Evolutionary conservation across 805 yeast species (phyloP).

Genomic region (Hanseniaspora occidentalis): DNA sequence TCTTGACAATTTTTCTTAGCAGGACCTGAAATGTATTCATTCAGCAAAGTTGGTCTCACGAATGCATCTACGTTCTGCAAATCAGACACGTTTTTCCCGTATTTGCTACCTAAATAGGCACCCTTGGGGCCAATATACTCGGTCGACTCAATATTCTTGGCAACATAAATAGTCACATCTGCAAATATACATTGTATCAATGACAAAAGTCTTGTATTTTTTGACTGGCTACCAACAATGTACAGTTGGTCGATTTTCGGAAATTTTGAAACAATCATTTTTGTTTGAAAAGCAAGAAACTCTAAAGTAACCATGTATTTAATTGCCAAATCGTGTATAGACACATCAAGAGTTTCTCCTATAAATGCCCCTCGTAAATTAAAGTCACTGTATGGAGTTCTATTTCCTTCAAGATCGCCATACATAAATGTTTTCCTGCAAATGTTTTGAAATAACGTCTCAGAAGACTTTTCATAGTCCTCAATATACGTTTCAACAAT

Average conservation of each 20-base stretch:
- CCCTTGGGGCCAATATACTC: slow-evolving; percentile 16
- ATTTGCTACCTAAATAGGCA: slow-evolving; percentile 13
- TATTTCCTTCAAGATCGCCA: slow-evolving; percentile 47
- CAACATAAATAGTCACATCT: slow-evolving; percentile 7
- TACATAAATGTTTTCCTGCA: slow-evolving; percentile 31
- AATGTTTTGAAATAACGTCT: slow-evolving; percentile 14
- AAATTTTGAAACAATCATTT: slow-evolving; percentile 27
- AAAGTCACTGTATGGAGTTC: slow-evolving; percentile 43
- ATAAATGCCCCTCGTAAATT: slow-evolving; percentile 35
- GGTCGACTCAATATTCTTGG: slow-evolving; percentile 7
- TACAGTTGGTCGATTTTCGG: slow-evolving; percentile 23
- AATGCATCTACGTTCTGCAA: background rate
- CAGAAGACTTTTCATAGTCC: slow-evolving; percentile 4
- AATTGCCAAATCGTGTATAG: slow-evolving; percentile 25
- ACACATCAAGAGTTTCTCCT: slow-evolving; percentile 32
- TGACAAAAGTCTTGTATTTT: slow-evolving; percentile 29
- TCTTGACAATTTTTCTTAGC: background rate
- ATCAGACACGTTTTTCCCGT: background rate
- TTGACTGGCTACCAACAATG: slow-evolving; percentile 44
- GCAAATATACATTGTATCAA: slow-evolving; percentile 19
- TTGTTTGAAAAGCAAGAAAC: slow-evolving; percentile 39
- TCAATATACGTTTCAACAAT: background rate
- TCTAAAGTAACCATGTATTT: slow-evolving; percentile 37
- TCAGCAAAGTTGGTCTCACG: background rate
- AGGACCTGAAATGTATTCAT: background rate